Evolutionary conservation across 2,329 filamentous ascomycete species (phyloP), one percentile per base, ranked within the genome.

Genomic region (Trichoderma cornu-damae): DNA sequence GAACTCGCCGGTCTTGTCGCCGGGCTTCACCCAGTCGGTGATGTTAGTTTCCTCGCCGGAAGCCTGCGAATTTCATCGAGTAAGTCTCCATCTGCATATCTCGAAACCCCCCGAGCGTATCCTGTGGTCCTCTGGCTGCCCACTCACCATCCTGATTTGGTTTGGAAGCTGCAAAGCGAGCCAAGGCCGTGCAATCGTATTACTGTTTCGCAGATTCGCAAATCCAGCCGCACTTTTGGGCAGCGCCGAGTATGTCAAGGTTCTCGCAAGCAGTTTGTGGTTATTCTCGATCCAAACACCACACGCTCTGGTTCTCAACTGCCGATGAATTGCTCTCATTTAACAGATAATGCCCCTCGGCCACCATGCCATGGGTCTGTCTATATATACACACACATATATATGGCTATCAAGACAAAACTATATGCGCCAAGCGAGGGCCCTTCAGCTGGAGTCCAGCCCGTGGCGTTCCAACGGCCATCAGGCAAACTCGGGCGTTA

Each of bases 1-100:
- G 81, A 96, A 97, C 74, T 96, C 91, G 72, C 93, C 93, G 16
- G 84, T 83, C 69, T 84, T 88, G 76, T 94, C 89, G 65, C 79
- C 79, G 44, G 83, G 86, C 61, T 84, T 79, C 52, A 94, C 90
- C 90, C 90, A 96, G 67, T 93, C 84, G 44, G 90, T 92, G 70
- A 96, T 90, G 56, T 57, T 54, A 28, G 26, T 12, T 28, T 47
- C 40, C 14, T 24, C 5, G 35, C 24, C 35, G 30, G 55, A 35
- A 28, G 55, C 20, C 55, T 81, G 12, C 3, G 34, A 24, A n/a
- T n/a, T n/a, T 22, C 24, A 1, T 24, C 8, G 2, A 82, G 58
- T 65, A 66, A 38, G 71, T 63, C 44, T 37, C 8, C 38, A 18
- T n/a, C 26, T 6, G 1, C 4, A 8, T 18, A n/a, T 18, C 11